phyloP scores from a whole-genome alignment of 495 filamentous ascomycete species.

The Xylaria longipes region DNA sequence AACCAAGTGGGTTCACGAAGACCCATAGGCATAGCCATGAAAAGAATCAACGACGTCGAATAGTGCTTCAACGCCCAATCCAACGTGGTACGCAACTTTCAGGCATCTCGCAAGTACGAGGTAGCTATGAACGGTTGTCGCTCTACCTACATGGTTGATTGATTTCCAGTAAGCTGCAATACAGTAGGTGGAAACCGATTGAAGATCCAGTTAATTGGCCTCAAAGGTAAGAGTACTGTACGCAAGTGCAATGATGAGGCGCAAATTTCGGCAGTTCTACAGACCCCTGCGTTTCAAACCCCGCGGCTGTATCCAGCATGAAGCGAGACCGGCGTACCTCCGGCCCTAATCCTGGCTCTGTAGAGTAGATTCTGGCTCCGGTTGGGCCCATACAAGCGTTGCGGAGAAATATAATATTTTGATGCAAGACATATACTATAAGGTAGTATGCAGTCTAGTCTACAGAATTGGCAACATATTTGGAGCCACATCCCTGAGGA shows the following conservation, averaged over 20 bases:
- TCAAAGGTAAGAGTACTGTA: not conserved
- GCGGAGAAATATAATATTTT: not conserved
- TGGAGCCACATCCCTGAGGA: conserved; percentile 13
- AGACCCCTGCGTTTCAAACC: conserved; percentile 4
- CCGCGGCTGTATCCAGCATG: not conserved
- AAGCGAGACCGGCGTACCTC: conserved; percentile 8
- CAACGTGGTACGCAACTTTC: not conserved
- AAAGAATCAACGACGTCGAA: not conserved
- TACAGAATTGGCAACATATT: not conserved
- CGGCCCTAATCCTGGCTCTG: not conserved
- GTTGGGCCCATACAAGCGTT: not conserved
- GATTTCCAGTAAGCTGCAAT: not conserved
- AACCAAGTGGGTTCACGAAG: not conserved
- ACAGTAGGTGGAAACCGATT: not conserved
- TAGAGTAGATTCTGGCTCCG: not conserved
- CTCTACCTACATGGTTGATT: not conserved
- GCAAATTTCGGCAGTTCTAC: conserved; percentile 19
- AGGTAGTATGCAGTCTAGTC: not conserved
- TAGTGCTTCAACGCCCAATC: not conserved
- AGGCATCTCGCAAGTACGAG: not conserved
- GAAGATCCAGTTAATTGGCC: not conserved
- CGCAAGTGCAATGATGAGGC: not conserved
- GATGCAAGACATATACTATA: not conserved
- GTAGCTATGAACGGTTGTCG: not conserved
- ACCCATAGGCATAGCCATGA: not conserved